Percentiles rank a stretch among this genome's conserved stretches.
Evolutionary conservation across 495 filamentous ascomycete species (phyloP).

Genomic region (Pyrenopolyporus hunteri): DNA sequence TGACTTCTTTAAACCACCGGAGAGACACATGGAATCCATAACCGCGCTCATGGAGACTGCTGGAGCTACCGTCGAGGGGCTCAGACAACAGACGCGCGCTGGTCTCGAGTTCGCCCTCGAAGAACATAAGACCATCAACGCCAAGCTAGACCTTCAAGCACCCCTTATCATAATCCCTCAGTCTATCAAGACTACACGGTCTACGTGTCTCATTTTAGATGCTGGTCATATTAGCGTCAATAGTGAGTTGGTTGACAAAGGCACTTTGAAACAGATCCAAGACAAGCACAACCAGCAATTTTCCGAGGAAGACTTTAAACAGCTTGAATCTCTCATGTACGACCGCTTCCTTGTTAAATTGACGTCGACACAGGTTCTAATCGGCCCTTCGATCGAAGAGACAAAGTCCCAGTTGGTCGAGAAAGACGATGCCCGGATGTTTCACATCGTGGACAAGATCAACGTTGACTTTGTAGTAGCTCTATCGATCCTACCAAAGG

Average conservation of each 20-base stretch:
- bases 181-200: slow-evolving; percentile 77
- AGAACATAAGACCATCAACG: slow-evolving; percentile 97
- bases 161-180: slow-evolving; percentile 96
- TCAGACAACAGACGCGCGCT: slow-evolving; percentile 92
- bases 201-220: slow-evolving; percentile 90
- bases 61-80: slow-evolving; percentile 90
- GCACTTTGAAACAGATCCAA: slow-evolving; percentile 85
- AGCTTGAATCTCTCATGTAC: slow-evolving; percentile 89
- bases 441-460: slow-evolving; percentile 94
- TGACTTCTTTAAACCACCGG: slow-evolving; percentile 93
- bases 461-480: slow-evolving; percentile 94
- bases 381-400: slow-evolving; percentile 91
- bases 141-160: slow-evolving; percentile 92
- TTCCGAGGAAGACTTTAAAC: slow-evolving; percentile 85
- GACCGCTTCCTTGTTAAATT: slow-evolving; percentile 93
- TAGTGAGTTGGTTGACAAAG: slow-evolving; percentile 90
- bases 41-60: slow-evolving; percentile 91
- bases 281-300: slow-evolving; percentile 88
- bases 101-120: slow-evolving; percentile 94
- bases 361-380: slow-evolving; percentile 90
- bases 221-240: slow-evolving; percentile 93
- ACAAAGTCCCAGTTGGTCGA: slow-evolving; percentile 82
- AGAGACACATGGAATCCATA: slow-evolving; percentile 98
- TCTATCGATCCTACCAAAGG: slow-evolving; percentile 91
- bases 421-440: slow-evolving; percentile 69